Base-by-base conservation (phyloP, 176 grass and related monocot species). In the Bothriochloa decipiens region DNA sequence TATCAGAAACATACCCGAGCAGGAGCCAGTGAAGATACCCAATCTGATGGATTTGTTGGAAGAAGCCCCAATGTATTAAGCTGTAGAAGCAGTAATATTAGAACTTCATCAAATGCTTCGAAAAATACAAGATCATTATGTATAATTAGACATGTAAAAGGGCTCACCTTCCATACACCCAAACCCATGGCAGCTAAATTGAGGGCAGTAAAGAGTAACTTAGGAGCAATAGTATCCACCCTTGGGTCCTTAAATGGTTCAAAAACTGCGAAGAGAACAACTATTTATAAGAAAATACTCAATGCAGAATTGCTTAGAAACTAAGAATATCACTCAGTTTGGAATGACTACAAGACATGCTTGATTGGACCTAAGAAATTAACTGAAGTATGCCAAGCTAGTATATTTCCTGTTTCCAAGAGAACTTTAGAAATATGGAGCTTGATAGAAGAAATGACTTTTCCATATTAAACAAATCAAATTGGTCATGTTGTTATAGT, bases 21-120 rank as follows among this genome's bases (percentile, higher is more conserved):
- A 87, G 96, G 96, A 64, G 91, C 78, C n/a, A 98, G 70, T 8
- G 93, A 95, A 37, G 91, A 98, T 18, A 98, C 96, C 93, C 96
- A 98, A 64, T 98, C 96, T 33, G 96, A 98, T 81, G 91, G 85
- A 83, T 93, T 94, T 39, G 96, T 93, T 72, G 96, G 96, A 88
- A 98, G 96, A 89, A 98, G 96, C 83, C 96, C 96, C 89, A 98
- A 89, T 1, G 96, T 92, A 70, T 98, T 98, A 70, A 98, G 93
- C 96, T 98, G 75, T 60, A 82, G 60, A 73, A 90, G 42, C 17
- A 52, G n/a, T n/a, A n/a, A n/a, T n/a, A n/a, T n/a, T n/a, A 87
- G 63, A 70, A 26, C 42, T 36, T n/a, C n/a, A n/a, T 16, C 41
- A 82, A 60, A 72, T 61, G 22, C 25, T 77, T 84, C 20, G 3